These are phyloP conservation scores for Monosporozyma siamensis DNA, from an alignment of 805 yeast species.

Conservation along the genomic window DNA sequence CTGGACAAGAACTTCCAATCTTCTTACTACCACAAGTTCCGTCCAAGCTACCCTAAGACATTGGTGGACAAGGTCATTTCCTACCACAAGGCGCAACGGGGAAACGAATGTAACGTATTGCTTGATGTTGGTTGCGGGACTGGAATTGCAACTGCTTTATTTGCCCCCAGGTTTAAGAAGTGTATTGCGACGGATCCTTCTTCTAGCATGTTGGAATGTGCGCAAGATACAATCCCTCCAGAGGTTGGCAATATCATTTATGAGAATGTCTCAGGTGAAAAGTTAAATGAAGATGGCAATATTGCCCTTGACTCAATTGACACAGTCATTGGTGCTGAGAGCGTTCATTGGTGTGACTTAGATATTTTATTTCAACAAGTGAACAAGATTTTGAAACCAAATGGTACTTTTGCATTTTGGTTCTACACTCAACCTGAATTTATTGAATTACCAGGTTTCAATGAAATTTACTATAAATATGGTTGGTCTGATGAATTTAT, in stretches of 20 bases:
- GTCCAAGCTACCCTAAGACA: slow-evolving; percentile 42
- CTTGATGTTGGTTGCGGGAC: slow-evolving; percentile 69
- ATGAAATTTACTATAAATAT: slow-evolving; percentile 45
- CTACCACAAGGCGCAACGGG: slow-evolving; percentile 32
- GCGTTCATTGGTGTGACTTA: slow-evolving; percentile 68
- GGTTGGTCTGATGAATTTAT: slow-evolving; percentile 41
- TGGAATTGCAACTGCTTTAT: slow-evolving; percentile 47
- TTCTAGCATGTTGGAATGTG: slow-evolving; percentile 40
- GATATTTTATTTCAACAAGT: slow-evolving; percentile 42
- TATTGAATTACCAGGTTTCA: slow-evolving; percentile 39
- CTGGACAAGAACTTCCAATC: slow-evolving; percentile 9
- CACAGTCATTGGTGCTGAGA: slow-evolving; percentile 58
- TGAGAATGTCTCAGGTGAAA: slow-evolving; percentile 5
- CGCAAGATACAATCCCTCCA: slow-evolving; percentile 15
- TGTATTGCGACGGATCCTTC: slow-evolving; percentile 55
- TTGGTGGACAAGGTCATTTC: slow-evolving; percentile 36
- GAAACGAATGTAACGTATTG: slow-evolving; percentile 8
- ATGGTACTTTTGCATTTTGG: slow-evolving; percentile 64
- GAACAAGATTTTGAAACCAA: slow-evolving; percentile 39
- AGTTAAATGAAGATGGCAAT: slow-evolving; percentile 5
- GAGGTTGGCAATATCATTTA: background rate
- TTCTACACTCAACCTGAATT: slow-evolving; percentile 63
- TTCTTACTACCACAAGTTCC: slow-evolving; percentile 8
- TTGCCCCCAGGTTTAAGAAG: slow-evolving; percentile 31
- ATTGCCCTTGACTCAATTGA: slow-evolving; percentile 35